Evolutionary conservation across 2,329 filamentous ascomycete genomes (phyloP).

Genomic region (Trichocomaceae sp.): DNA sequence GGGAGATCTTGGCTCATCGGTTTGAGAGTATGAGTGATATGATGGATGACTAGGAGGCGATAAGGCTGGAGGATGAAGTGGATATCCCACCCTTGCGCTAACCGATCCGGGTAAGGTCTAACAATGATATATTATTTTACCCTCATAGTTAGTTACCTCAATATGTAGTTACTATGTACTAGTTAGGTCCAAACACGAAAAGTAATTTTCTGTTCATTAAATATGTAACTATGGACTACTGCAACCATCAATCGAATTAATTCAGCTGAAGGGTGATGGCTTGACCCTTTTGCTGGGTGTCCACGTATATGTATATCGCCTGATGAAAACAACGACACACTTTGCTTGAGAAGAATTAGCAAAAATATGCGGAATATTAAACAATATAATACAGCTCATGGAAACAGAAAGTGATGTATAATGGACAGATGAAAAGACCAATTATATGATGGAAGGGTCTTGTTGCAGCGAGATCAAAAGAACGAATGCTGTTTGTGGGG

Average conservation of each 20-base stretch:
- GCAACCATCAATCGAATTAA: neutral
- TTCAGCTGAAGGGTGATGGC: neutral
- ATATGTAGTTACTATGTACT: no score
- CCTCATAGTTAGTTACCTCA: no score
- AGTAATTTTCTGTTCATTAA: neutral
- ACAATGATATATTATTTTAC: no score
- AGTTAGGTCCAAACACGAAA: no score
- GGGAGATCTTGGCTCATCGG: no score
- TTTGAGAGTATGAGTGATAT: no score
- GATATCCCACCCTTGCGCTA: no score
- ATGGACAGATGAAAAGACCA: neutral
- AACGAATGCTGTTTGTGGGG: constrained; percentile 10
- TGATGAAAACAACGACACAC: neutral
- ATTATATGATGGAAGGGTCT: constrained; percentile 10
- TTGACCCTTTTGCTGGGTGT: neutral
- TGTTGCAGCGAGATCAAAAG: neutral
- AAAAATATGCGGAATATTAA: neutral
- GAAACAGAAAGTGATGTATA: neutral
- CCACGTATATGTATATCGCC: no score
- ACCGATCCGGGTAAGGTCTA: no score
- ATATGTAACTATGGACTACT: neutral
- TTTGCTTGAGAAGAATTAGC: neutral
- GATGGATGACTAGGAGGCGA: neutral
- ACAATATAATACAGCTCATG: constrained; percentile 2
- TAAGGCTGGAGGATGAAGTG: no score